Base-by-base conservation (phyloP, 2,329 filamentous ascomycete genomes). In the Diaporthe sp. region DNA sequence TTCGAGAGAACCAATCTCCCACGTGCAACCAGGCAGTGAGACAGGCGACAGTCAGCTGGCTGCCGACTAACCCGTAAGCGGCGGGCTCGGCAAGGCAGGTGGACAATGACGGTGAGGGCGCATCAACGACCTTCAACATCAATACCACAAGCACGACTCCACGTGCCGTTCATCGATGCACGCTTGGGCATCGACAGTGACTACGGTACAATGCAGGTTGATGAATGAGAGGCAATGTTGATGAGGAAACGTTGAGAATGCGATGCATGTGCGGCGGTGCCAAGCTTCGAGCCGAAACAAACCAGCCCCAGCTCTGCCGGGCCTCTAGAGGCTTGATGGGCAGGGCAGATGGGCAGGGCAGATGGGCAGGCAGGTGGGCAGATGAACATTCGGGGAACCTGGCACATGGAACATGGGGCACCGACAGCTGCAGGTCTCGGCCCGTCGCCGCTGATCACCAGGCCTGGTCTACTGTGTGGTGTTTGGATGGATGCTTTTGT, bases 41-140 rank as follows among this genome's bases (percentile, higher is more conserved):
- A 69, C 65, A 69, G 65, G 65, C 49, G 65, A 28, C 34, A 55
- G 65, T 69, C 65, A 69, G 65, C 65, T 69, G 65, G 46, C 10
- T 42, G 34, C 65, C 49, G 34, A 42, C 65, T 69, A 69, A 42
- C 6, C 65, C 65, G 65, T 53, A 69, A 69, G 37, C 65, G 65
- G 65, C 46, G 65, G 49, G n/a, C 49, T 53, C 34, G 46, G 65
- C 65, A 55, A 42, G 15, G 65, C 65, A 69, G 44, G 42, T 67
- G 62, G 42, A 67, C 61, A 49, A 67, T 42, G 58, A 31, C 25
- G 3, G 10, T 6, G 49, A 28, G 9, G 34, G 46, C 65, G 15
- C 34, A 55, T 69, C 49, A 42, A 69, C 65, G 13, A 42, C 46
- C 49, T 42, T 69, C 44, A 67, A 67, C 28, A 17, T 51, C 49